Evolutionary conservation across 2,329 filamentous ascomycete species (phyloP).

Genomic region (Apiospora hydei): DNA sequence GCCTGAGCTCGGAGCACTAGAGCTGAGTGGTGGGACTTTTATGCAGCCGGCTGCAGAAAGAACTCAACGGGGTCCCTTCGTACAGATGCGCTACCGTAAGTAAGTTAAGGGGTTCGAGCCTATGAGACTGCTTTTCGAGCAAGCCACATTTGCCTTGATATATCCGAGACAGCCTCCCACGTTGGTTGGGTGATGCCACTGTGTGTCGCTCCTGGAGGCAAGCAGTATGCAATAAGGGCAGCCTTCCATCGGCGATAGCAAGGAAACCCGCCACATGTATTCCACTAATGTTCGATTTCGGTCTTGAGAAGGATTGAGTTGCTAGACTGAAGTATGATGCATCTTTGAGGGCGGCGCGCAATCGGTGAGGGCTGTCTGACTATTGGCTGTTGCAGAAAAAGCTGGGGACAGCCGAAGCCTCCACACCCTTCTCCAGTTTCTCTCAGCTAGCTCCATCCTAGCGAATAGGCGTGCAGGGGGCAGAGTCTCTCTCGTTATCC

Average conservation of each 20-base stretch:
- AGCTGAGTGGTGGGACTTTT: neutral
- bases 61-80: constrained; percentile 9
- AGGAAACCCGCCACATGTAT: neutral
- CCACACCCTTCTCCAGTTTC: neutral
- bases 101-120: constrained; percentile 1
- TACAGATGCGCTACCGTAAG: constrained; percentile 13
- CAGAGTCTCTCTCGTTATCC: neutral
- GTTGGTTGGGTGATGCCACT: neutral
- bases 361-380: neutral
- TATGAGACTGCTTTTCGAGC: constrained; percentile 4
- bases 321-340: neutral
- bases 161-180: neutral
- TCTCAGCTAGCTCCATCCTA: constrained; percentile 2
- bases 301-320: neutral
- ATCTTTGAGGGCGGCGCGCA: neutral
- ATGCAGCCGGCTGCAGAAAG: constrained; percentile 14
- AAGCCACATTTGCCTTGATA: neutral
- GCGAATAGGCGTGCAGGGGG: neutral
- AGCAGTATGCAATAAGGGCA: neutral
- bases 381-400: neutral
- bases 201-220: neutral
- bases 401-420: neutral
- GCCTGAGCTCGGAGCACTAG: neutral
- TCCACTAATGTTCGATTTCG: neutral
- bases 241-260: neutral